phyloP scores from a whole-genome alignment of 2,329 filamentous ascomycete species.

The Knufia fluminis region DNA sequence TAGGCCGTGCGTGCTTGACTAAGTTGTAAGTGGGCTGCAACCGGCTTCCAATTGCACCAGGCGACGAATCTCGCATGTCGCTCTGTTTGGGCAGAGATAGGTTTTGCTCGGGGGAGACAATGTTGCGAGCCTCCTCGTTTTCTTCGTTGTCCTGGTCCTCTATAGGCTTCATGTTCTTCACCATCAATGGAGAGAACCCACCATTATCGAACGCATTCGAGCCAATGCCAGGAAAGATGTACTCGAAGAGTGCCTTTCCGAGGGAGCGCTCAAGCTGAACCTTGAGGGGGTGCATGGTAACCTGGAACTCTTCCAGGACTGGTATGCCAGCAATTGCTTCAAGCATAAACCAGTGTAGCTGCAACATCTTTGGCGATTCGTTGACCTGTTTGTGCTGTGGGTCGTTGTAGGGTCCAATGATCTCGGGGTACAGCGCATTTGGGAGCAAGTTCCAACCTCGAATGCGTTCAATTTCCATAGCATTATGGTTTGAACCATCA shows the following conservation, averaged over 20 bases:
- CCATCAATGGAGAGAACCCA: slow-evolving; percentile 43
- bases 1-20: slow-evolving; percentile 8
- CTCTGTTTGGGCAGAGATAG: slow-evolving; percentile 21
- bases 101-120: slow-evolving; percentile 19
- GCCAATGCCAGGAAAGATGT: slow-evolving; percentile 84
- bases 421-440: slow-evolving; percentile 88
- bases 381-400: slow-evolving; percentile 7
- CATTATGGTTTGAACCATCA: slow-evolving; percentile 91
- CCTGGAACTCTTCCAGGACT: slow-evolving; percentile 93
- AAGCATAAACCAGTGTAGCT: slow-evolving; percentile 95
- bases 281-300: slow-evolving; percentile 84
- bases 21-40: slow-evolving; percentile 64
- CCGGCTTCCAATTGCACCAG: slow-evolving; percentile 70
- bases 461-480: slow-evolving; percentile 78
- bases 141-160: slow-evolving; percentile 37
- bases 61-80: slow-evolving; percentile 48
- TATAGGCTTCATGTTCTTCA: slow-evolving; percentile 44
- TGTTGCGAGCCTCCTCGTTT: slow-evolving; percentile 38
- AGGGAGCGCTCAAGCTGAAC: slow-evolving; percentile 89
- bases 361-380: slow-evolving; percentile 60
- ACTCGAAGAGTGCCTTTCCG: slow-evolving; percentile 88
- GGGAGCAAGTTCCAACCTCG: slow-evolving; percentile 82
- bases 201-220: slow-evolving; percentile 41
- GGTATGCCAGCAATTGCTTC: slow-evolving; percentile 96
- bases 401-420: slow-evolving; percentile 83